These are phyloP conservation scores for Phytophthora quininea DNA, from an alignment of 352 stramenopile genomes.

Conservation along the genomic window DNA sequence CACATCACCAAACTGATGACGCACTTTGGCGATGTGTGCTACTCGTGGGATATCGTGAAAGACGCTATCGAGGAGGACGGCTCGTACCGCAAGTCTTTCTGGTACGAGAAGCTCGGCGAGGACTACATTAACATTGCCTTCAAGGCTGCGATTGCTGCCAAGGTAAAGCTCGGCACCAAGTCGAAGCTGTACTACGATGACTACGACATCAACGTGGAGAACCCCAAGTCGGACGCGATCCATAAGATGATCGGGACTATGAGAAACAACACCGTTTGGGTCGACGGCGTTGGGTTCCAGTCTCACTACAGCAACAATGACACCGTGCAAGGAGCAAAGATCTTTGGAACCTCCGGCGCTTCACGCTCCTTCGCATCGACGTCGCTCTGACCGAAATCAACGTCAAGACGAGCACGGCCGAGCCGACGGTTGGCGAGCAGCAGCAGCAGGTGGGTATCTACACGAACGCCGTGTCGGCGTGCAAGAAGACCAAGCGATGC, in stretches of 20 bases:
- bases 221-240: conserved; percentile 40
- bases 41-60: conserved; percentile 32
- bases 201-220: conserved; percentile 35
- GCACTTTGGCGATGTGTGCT: conserved; percentile 40
- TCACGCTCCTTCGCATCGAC: conserved; percentile 29
- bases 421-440: conserved; percentile 30
- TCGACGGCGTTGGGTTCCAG: conserved; percentile 39
- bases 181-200: conserved; percentile 34
- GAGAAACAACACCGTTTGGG: conserved; percentile 22
- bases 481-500: conserved; percentile 34
- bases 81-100: conserved; percentile 40
- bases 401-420: conserved; percentile 30
- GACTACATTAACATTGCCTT: conserved; percentile 40
- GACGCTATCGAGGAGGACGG: conserved; percentile 35
- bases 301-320: conserved; percentile 37
- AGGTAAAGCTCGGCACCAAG: conserved; percentile 27
- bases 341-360: conserved; percentile 35
- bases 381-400: conserved; percentile 40
- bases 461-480: conserved; percentile 34
- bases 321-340: conserved; percentile 20
- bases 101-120: conserved; percentile 42
- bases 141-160: conserved; percentile 38
- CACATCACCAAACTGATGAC: conserved; percentile 43
- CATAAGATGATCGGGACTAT: conserved; percentile 27
- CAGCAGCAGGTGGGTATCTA: conserved; percentile 33